A percentile compares a stretch with the other conserved stretches of the same genome.
Conservation (phyloP, 2,329 filamentous ascomycete species). For the Alternaria hordeiaustralica region DNA sequence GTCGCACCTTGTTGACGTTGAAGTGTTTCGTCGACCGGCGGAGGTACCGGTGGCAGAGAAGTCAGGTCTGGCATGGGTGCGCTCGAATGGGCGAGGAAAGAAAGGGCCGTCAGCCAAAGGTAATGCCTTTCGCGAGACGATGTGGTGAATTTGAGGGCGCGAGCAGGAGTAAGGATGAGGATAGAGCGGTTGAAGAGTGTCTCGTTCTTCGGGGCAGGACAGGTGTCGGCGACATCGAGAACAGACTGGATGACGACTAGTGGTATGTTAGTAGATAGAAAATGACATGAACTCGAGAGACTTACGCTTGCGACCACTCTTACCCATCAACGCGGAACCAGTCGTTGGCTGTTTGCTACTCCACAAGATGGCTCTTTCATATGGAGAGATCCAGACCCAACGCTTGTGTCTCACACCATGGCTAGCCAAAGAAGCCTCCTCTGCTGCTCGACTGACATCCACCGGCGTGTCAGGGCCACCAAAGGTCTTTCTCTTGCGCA, state of each 20-base stretch:
- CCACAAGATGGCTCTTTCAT: slow-evolving; percentile 96
- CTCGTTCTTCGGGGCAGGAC: slow-evolving; percentile 76
- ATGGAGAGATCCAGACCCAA: slow-evolving; percentile 98
- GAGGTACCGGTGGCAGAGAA: slow-evolving; percentile 50
- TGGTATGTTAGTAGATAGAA: slow-evolving; percentile 19
- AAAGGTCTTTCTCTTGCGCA: slow-evolving; percentile 87
- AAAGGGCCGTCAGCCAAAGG: slow-evolving; percentile 91
- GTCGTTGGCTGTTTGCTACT: slow-evolving; percentile 95
- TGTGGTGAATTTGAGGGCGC: slow-evolving; percentile 95
- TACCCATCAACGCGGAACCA: slow-evolving; percentile 87
- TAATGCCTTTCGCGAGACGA: slow-evolving; percentile 84
- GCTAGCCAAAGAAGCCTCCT: slow-evolving; percentile 69
- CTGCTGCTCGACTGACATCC: slow-evolving; percentile 60
- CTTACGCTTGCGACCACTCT: slow-evolving; percentile 93
- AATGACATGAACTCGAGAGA: slow-evolving; percentile 28
- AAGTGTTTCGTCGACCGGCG: slow-evolving; percentile 46
- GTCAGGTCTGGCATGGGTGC: slow-evolving; percentile 79
- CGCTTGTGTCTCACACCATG: slow-evolving; percentile 82
- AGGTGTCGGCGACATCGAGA: slow-evolving; percentile 94
- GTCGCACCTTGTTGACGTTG: slow-evolving; percentile 41
- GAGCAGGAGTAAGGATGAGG: slow-evolving; percentile 88
- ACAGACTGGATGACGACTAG: slow-evolving; percentile 94
- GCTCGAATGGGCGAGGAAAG: slow-evolving; percentile 90
- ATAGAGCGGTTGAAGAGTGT: slow-evolving; percentile 89
- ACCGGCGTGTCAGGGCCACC: slow-evolving; percentile 68